A percentile compares a stretch with the other conserved stretches of the same genome.
phyloP scores from a whole-genome alignment of 352 stramenopile species.

The Phytophthora constricta region DNA sequence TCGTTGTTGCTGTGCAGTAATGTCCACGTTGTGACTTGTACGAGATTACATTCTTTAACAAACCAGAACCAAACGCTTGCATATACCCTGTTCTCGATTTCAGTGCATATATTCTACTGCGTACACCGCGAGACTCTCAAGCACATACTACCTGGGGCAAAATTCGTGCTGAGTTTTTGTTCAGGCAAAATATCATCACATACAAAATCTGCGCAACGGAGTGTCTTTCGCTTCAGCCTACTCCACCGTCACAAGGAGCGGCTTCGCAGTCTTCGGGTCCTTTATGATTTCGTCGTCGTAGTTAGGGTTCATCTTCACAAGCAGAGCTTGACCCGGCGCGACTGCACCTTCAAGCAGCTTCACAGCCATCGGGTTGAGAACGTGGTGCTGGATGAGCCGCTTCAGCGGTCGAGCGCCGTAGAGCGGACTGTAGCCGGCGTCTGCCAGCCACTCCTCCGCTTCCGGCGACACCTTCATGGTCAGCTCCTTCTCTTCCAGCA shows the following conservation, averaged over 20 bases:
- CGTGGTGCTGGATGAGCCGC: constrained; percentile 94
- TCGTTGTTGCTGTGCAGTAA: too few species aligned
- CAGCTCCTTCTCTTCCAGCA: constrained; percentile 93
- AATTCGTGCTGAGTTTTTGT: too few species aligned
- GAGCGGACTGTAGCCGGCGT: constrained; percentile 94
- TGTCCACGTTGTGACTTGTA: too few species aligned
- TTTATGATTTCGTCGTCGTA: constrained; percentile 60
- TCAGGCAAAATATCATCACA: background rate
- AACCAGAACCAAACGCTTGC: too few species aligned
- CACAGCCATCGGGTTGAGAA: constrained; percentile 95
- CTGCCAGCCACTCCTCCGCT: constrained; percentile 93
- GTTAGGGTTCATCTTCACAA: constrained; percentile 63
- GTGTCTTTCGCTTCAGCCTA: too few species aligned
- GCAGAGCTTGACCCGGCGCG: constrained; percentile 79
- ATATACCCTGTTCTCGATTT: too few species aligned
- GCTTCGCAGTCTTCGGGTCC: constrained; percentile 45
- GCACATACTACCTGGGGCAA: too few species aligned
- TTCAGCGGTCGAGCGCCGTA: constrained; percentile 98
- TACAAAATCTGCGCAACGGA: background rate
- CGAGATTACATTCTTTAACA: too few species aligned
- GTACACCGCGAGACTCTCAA: too few species aligned
- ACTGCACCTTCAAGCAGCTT: constrained; percentile 89
- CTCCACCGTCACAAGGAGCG: constrained; percentile 42
- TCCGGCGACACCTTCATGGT: constrained; percentile 89
- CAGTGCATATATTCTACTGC: too few species aligned